Evolutionary conservation across 202 grass and related monocot genomes (phyloP), one percentile per base, ranked within the genome.

Genomic region (Musa balbisiana): DNA sequence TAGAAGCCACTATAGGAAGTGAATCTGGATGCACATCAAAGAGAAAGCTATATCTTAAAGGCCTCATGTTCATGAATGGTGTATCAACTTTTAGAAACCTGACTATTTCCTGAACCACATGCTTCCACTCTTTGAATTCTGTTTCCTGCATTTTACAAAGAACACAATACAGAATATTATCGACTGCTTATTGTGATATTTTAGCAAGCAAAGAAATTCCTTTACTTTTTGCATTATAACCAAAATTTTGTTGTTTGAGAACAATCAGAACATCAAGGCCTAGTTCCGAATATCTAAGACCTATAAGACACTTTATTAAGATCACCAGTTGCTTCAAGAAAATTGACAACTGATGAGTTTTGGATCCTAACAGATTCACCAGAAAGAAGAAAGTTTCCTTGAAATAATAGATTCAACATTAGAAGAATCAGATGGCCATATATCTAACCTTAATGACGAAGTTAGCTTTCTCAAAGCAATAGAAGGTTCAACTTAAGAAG

Each of bases 81-180:
- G 87, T 89, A 50, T 97, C 93, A 15, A 83, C 86, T 83, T 86
- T 92, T n/a, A 97, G 82, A 84, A 97, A 97, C 76, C 90, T 88
- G 17, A 58, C 19, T 53, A 91, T 89, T 82, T 97, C 87, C 80
- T 89, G 85, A 64, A 84, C 82, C 33, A 88, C 84, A 79, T 91
- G 90, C 76, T 91, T 97, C 93, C 93, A 92, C 70, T 92, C 90
- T 80, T 87, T 97, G 60, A 86, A 89, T 77, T 97, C 93, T 27
- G 84, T 80, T 71, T 97, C 93, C 93, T 97, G 87, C 52, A 55
- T 64, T 17, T 11, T 10, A 20, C 8, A 50, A 51, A 52, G 2
- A 64, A 63, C 8, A 11, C 15, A 76, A 52, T 8, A 11, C 20
- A 26, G 22, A 25, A 50, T 21, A 14, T 8, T 4, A 50, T 20